Evolutionary conservation across 257 asterid genomes (phyloP).

Genomic region (Jacaranda mimosifolia): DNA sequence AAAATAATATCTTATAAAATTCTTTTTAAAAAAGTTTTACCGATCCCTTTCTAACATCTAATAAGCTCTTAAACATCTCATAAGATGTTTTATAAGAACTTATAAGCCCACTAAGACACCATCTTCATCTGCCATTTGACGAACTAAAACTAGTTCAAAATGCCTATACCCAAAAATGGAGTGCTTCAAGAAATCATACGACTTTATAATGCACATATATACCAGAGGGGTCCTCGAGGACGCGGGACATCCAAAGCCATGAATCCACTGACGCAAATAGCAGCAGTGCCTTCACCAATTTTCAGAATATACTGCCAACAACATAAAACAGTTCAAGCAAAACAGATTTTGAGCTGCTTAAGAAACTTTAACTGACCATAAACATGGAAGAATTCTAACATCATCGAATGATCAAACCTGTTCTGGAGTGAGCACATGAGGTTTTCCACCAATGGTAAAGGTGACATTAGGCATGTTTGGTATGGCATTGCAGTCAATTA

Average conservation of each 20-base stretch:
- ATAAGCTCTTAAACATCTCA: too few species aligned
- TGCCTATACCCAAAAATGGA: too few species aligned
- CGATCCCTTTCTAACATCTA: too few species aligned
- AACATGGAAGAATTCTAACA: neutral
- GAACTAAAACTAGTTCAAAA: too few species aligned
- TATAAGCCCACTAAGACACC: too few species aligned
- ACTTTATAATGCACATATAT: conserved; percentile 23
- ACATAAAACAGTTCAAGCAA: neutral
- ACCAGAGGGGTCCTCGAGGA: conserved; percentile 98
- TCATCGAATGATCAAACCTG: conserved; percentile 60
- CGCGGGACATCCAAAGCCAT: conserved; percentile 86
- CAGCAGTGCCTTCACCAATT: conserved; percentile 66
- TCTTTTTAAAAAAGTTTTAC: too few species aligned
- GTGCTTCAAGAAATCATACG: neutral
- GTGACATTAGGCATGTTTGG: conserved; percentile 71
- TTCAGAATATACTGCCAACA: conserved; percentile 77
- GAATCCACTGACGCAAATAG: conserved; percentile 88
- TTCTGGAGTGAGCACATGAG: conserved; percentile 75
- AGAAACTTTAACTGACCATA: neutral
- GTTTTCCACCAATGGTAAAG: conserved; percentile 69
- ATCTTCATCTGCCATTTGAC: too few species aligned
- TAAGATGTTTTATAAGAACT: too few species aligned
- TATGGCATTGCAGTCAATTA: conserved; percentile 68
- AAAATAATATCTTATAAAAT: too few species aligned
- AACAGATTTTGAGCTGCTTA: neutral